Evolutionary conservation across 805 yeast genomes (phyloP).

Genomic region (Yarrowia sp.): DNA sequence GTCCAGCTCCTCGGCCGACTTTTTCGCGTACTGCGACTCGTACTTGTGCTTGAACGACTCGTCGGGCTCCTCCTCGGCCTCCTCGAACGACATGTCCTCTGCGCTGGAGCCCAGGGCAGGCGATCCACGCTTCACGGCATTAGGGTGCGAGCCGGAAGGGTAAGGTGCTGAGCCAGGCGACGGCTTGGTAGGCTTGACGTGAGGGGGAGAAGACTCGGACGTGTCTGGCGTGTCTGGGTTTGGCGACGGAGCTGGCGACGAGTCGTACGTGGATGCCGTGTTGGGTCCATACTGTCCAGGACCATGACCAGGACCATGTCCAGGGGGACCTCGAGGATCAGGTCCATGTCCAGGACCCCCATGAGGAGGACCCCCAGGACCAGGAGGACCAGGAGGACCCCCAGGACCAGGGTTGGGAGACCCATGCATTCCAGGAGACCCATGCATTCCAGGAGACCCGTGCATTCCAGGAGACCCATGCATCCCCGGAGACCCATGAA

Average conservation of each 20-base stretch:
- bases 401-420: too few relatives aligned
- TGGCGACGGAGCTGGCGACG: neutral
- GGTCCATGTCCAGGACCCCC: neutral
- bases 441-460: neutral
- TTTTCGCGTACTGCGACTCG: constrained; percentile 19
- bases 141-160: constrained; percentile 11
- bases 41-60: constrained; percentile 25
- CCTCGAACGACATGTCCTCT: constrained; percentile 27
- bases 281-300: neutral
- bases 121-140: constrained; percentile 19
- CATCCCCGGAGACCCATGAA: neutral
- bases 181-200: neutral
- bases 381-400: too few relatives aligned
- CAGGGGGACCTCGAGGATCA: neutral
- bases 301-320: neutral
- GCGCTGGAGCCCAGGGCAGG: constrained; percentile 10
- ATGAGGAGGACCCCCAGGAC: neutral
- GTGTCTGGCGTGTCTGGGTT: constrained; percentile 1
- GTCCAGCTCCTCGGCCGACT: neutral
- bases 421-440: neutral
- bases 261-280: neutral
- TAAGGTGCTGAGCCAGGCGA: neutral
- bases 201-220: constrained; percentile 5
- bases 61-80: constrained; percentile 23
- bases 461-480: neutral